Conservation (phyloP, 2,329 filamentous ascomycete genomes). For the Xylariaceae sp. region DNA sequence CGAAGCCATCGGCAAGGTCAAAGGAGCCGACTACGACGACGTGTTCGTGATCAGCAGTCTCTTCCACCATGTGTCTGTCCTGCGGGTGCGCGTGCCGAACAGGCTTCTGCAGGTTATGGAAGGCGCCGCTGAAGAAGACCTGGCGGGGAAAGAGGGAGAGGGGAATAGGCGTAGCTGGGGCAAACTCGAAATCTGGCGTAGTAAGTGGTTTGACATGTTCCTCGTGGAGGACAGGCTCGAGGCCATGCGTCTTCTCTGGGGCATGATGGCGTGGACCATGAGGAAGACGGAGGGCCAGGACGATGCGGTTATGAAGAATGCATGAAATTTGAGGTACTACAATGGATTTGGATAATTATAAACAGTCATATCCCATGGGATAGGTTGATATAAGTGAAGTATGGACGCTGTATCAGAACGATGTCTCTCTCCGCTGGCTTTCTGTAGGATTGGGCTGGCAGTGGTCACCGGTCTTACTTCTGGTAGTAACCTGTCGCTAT, state of each 20-base stretch:
- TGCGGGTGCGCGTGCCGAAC: conserved; percentile 64
- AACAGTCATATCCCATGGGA: background rate
- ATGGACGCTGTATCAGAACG: no score
- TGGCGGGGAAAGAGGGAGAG: conserved; percentile 14
- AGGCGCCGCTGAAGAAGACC: conserved; percentile 46
- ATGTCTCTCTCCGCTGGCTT: no score
- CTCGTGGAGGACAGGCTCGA: conserved; percentile 57
- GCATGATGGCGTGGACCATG: conserved; percentile 66
- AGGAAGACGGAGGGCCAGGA: conserved; percentile 44
- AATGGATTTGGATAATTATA: conserved; percentile 6
- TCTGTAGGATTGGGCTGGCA: no score
- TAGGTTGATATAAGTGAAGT: background rate
- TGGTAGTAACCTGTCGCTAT: no score
- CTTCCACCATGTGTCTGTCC: conserved; percentile 65
- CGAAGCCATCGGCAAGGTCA: conserved; percentile 58
- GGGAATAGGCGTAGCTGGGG: conserved; percentile 53
- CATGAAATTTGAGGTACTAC: no score
- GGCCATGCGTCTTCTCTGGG: conserved; percentile 64
- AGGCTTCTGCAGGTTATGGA: conserved; percentile 59
- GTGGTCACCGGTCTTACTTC: no score
- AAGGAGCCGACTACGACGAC: conserved; percentile 60
- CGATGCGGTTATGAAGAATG: conserved; percentile 19
- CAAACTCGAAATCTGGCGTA: conserved; percentile 61
- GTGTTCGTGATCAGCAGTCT: conserved; percentile 66
- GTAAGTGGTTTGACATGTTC: conserved; percentile 67